These are phyloP conservation scores for Solanum appendiculatum DNA, from an alignment of 257 asterid genomes.

Conservation along the genomic window DNA sequence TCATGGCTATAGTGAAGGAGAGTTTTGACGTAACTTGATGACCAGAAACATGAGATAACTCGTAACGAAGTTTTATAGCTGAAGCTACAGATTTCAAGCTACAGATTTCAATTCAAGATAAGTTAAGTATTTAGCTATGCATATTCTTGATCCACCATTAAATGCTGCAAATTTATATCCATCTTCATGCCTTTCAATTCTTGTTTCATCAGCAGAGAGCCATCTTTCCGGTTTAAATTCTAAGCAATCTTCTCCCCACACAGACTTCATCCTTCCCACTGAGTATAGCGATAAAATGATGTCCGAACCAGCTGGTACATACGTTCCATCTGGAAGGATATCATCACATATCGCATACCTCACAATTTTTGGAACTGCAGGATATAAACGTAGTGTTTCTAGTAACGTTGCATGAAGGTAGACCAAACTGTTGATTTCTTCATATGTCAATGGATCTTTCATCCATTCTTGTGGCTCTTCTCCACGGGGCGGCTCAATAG, in stretches of 20 bases:
- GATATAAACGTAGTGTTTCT: no score
- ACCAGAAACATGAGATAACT: background rate
- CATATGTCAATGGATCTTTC: background rate
- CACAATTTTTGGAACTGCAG: no score
- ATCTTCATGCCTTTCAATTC: background rate
- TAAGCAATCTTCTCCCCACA: background rate
- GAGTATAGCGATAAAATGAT: background rate
- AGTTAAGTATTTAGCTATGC: constrained; percentile 1
- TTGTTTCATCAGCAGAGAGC: background rate
- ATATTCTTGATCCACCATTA: background rate
- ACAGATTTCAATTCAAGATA: background rate
- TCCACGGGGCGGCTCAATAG: no score
- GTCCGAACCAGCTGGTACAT: background rate
- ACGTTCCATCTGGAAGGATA: background rate
- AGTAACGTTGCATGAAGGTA: no score
- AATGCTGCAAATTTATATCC: background rate
- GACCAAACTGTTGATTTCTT: no score
- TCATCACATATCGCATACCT: background rate
- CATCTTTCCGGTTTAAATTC: background rate
- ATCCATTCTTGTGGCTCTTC: background rate
- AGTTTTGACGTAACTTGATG: background rate
- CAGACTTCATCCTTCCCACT: background rate
- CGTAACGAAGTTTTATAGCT: background rate
- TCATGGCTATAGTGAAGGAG: background rate
- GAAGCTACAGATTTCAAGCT: background rate